These are phyloP conservation scores for Haplosporangium sp. DNA, from an alignment of 371 early-diverging fungal genomes.

Conservation along the genomic window DNA sequence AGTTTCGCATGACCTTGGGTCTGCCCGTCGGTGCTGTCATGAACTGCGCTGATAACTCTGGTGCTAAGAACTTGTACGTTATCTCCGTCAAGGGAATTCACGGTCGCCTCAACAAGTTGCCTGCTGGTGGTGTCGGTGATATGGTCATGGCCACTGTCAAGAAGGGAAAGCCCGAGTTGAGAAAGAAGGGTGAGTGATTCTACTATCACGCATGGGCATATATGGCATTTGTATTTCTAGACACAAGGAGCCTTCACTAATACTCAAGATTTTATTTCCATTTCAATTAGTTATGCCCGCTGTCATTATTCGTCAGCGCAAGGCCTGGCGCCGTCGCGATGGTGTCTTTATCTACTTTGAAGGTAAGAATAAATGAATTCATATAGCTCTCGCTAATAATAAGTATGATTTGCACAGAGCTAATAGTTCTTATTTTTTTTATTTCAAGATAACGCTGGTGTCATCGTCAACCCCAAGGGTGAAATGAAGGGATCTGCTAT, in stretches of 20 bases:
- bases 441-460: constrained; percentile 92
- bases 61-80: constrained; percentile 99
- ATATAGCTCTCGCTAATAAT: background rate
- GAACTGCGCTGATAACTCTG: constrained; percentile 99
- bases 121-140: constrained; percentile 99
- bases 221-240: background rate
- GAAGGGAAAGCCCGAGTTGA: constrained; percentile 99
- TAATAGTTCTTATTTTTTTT: background rate
- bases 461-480: constrained; percentile 99
- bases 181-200: constrained; percentile 94
- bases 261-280: background rate
- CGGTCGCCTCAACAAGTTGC: constrained; percentile 98
- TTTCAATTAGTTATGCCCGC: constrained; percentile 92
- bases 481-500: constrained; percentile 99
- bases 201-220: background rate
- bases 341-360: constrained; percentile 99
- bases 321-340: constrained; percentile 99
- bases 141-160: constrained; percentile 99
- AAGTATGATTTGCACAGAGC: background rate
- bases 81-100: constrained; percentile 98
- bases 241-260: background rate
- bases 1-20: constrained; percentile 99
- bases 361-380: constrained; percentile 61
- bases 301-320: constrained; percentile 99
- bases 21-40: constrained; percentile 99